phyloP scores from a whole-genome alignment of 306 rosid genomes.

The Pyrus pyrifolia region DNA sequence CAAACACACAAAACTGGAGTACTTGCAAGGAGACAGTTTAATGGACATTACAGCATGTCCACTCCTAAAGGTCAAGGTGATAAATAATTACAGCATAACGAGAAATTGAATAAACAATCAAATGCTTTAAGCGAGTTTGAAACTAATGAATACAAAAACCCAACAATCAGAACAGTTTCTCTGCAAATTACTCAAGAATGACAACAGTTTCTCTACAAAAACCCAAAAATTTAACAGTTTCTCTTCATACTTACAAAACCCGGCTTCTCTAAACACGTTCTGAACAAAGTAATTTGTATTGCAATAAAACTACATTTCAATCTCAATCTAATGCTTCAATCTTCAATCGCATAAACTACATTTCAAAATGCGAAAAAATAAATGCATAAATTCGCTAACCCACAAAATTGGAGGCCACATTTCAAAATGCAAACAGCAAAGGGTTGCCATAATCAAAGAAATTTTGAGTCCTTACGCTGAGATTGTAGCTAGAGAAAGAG shows the following conservation, averaged over 20 bases:
- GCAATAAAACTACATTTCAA: too few species aligned
- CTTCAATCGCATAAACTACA: background rate
- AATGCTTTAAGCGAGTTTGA: background rate
- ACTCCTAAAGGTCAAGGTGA: background rate
- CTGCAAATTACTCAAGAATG: background rate
- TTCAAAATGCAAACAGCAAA: background rate
- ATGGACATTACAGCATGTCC: background rate
- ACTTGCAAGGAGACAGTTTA: background rate
- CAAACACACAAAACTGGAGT: background rate
- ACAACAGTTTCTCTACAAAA: background rate
- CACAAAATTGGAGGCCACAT: background rate
- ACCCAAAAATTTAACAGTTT: background rate
- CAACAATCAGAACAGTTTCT: background rate
- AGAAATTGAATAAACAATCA: background rate
- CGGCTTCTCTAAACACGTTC: background rate
- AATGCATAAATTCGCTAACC: background rate
- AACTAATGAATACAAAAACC: background rate
- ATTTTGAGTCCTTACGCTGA: background rate
- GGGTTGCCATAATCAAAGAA: background rate
- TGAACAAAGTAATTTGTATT: background rate
- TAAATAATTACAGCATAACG: background rate
- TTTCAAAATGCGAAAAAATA: too few species aligned
- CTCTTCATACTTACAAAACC: background rate
- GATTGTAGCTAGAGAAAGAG: conserved; percentile 9
- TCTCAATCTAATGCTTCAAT: background rate